phyloP scores from a whole-genome alignment of 108 stramenopile species.

The Licmophora abbreviata region DNA sequence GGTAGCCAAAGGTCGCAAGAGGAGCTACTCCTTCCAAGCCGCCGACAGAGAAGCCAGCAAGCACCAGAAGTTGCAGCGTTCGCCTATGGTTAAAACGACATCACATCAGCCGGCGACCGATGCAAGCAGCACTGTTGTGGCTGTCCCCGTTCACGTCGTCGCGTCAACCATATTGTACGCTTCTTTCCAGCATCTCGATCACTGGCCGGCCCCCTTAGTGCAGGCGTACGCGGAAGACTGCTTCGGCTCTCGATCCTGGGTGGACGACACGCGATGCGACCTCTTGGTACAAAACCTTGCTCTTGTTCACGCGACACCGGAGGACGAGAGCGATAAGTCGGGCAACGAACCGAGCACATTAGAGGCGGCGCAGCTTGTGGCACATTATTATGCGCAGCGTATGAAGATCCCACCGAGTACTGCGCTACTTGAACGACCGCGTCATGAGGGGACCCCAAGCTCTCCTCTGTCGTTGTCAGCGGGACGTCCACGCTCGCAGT shows the following conservation, averaged over 20 bases:
- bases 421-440: no score
- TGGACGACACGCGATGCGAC: slow-evolving; percentile 43
- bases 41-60: no score
- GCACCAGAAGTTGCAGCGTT: no score
- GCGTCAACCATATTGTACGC: slow-evolving; percentile 52
- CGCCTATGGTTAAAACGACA: no score
- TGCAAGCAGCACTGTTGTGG: slow-evolving; percentile 4
- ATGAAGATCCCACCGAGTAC: no score
- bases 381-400: neutral
- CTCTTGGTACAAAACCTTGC: slow-evolving; percentile 55
- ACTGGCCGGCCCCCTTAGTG: slow-evolving; percentile 62
- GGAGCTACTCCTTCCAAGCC: no score
- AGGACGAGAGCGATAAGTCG: slow-evolving; percentile 8
- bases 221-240: slow-evolving; percentile 63
- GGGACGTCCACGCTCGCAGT: no score
- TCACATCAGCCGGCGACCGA: neutral
- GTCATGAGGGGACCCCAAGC: no score
- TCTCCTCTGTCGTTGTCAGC: no score
- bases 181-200: slow-evolving; percentile 47
- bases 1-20: neutral
- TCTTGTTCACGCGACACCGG: slow-evolving; percentile 17
- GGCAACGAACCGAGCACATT: slow-evolving; percentile 7
- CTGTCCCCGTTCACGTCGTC: slow-evolving; percentile 23
- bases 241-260: slow-evolving; percentile 67
- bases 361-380: slow-evolving; percentile 6